Conservation (phyloP, 352 stramenopile genomes). For the Phytophthora ramorum region DNA sequence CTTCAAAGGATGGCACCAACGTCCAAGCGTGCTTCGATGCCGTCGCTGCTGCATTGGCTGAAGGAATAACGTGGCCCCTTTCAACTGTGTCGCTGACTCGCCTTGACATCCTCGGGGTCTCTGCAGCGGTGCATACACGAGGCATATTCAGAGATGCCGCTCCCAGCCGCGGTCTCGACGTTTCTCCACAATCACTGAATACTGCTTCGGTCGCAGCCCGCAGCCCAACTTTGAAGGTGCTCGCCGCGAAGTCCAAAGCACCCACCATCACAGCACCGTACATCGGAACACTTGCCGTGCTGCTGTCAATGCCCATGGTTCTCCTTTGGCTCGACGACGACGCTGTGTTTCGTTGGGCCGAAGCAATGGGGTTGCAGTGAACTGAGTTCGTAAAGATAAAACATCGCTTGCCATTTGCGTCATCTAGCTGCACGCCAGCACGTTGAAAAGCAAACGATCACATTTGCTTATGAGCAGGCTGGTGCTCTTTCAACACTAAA, state of each 20-base stretch:
- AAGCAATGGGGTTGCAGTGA: slow-evolving; percentile 13
- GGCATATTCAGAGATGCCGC: slow-evolving; percentile 4
- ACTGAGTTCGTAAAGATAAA: neutral
- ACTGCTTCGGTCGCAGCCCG: neutral
- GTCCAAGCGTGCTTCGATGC: slow-evolving; percentile 23
- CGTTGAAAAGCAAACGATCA: slow-evolving; percentile 5
- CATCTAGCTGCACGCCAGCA: neutral
- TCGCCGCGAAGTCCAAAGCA: slow-evolving; percentile 1
- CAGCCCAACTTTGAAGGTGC: slow-evolving; percentile 16
- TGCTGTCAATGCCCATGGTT: slow-evolving; percentile 22
- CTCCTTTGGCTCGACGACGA: slow-evolving; percentile 28
- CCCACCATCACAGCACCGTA: slow-evolving; percentile 4
- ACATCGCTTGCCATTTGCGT: neutral
- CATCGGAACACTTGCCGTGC: slow-evolving; percentile 10
- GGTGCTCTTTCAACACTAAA: slow-evolving; percentile 11
- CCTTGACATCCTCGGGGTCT: neutral
- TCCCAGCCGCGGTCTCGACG: slow-evolving; percentile 2
- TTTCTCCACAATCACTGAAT: neutral
- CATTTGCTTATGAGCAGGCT: slow-evolving; percentile 12
- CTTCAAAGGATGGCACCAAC: slow-evolving; percentile 15
- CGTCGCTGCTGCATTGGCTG: slow-evolving; percentile 14
- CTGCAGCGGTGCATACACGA: neutral
- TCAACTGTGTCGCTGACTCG: neutral
- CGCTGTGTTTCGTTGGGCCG: slow-evolving; percentile 15
- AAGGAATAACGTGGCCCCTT: slow-evolving; percentile 4